Evolutionary conservation across 176 grass and related monocot species (phyloP).

Genomic region (Carex cristatella): DNA sequence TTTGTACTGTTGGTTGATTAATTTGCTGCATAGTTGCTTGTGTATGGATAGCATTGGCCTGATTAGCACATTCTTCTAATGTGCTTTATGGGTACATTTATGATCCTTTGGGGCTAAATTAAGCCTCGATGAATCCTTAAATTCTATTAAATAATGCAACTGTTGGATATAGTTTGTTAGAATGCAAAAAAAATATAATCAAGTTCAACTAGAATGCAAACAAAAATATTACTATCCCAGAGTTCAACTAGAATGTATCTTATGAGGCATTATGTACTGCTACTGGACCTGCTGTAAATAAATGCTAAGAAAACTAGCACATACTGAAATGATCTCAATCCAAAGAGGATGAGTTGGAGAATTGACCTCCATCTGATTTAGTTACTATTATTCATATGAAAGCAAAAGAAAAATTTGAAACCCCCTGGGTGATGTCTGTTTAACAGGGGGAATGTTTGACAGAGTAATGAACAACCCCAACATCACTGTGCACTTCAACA

Average conservation of each 20-base stretch:
- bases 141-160: background rate
- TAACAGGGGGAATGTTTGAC: conserved; percentile 99
- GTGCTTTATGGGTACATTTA: background rate
- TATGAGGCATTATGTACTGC: background rate
- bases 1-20: background rate
- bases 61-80: background rate
- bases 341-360: background rate
- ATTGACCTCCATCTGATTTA: conserved; percentile 8
- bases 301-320: background rate
- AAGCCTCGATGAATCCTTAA: background rate
- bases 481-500: conserved; percentile 96
- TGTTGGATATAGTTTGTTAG: background rate
- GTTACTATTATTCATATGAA: conserved; percentile 6
- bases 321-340: background rate
- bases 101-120: background rate
- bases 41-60: background rate
- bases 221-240: background rate
- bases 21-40: background rate
- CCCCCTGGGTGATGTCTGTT: conserved; percentile 83
- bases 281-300: background rate
- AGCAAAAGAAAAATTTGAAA: conserved; percentile 53
- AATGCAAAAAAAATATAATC: background rate
- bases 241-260: background rate
- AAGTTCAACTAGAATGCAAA: background rate
- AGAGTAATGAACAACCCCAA: conserved; percentile 98